Evolutionary conservation across 352 stramenopile species (phyloP).

Genomic region (Achlya hypogyna): DNA sequence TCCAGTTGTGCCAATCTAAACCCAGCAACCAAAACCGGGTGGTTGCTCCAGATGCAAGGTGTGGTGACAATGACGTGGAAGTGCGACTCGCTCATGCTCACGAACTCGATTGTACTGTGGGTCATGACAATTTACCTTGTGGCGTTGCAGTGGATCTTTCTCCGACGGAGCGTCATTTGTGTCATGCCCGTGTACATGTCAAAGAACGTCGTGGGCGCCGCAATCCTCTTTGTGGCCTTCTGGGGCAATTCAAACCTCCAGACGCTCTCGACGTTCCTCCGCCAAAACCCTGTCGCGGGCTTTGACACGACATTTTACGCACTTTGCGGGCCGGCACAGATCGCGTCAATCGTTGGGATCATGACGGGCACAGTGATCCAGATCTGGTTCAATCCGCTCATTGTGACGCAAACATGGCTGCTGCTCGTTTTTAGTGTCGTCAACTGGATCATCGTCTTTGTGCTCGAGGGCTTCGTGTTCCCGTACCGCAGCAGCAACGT

Average conservation of each 20-base stretch:
- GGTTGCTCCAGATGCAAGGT: conserved; percentile 21
- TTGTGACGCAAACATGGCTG: conserved; percentile 20
- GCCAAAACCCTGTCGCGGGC: conserved; percentile 19
- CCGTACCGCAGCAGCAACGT: not conserved
- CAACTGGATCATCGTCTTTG: conserved; percentile 23
- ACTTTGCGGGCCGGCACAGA: conserved; percentile 19
- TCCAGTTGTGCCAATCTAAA: conserved; percentile 22
- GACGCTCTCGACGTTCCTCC: conserved; percentile 22
- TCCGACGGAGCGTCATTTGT: conserved; percentile 19
- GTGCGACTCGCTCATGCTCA: conserved; percentile 20
- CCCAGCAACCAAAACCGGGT: conserved; percentile 10
- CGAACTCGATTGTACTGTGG: conserved; percentile 26
- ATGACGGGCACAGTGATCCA: conserved; percentile 24
- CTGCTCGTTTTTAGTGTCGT: conserved; percentile 20
- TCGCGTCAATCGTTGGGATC: conserved; percentile 23
- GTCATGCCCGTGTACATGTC: conserved; percentile 22
- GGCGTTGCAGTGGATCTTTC: conserved; percentile 17
- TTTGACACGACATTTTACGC: conserved; percentile 18
- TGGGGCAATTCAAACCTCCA: conserved; percentile 24
- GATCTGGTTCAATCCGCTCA: conserved; percentile 21
- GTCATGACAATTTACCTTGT: conserved; percentile 20
- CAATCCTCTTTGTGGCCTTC: conserved; percentile 21
- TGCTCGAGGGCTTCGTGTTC: conserved; percentile 21
- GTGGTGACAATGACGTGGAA: conserved; percentile 23
- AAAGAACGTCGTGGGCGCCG: conserved; percentile 21